Evolutionary conservation across 805 yeast genomes (phyloP).

Genomic region (Sugiyamaella smithiae): DNA sequence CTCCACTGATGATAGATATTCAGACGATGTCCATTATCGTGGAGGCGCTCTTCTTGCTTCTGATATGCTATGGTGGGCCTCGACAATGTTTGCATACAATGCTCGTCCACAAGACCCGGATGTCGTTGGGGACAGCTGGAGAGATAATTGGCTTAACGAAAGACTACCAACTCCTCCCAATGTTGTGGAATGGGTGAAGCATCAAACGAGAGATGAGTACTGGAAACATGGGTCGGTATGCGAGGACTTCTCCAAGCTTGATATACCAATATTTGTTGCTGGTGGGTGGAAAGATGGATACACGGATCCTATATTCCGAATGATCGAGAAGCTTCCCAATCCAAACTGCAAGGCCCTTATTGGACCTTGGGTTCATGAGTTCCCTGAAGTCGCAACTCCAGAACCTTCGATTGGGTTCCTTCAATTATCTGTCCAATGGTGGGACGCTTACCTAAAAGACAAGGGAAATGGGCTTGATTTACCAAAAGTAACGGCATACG

Average conservation of each 20-base stretch:
- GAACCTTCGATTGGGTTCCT: conserved; percentile 45
- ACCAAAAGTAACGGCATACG: conserved; percentile 41
- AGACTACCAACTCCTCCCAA: conserved; percentile 34
- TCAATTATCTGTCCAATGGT: conserved; percentile 43
- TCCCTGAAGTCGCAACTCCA: conserved; percentile 48
- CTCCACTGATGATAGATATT: conserved; percentile 48
- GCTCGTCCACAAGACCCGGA: conserved; percentile 48
- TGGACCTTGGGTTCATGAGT: conserved; percentile 52
- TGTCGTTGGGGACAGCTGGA: conserved; percentile 42
- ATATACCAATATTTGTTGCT: conserved; percentile 46
- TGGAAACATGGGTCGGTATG: conserved; percentile 50
- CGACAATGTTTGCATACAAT: conserved; percentile 44
- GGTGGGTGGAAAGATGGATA: conserved; percentile 47
- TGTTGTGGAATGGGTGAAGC: conserved; percentile 43
- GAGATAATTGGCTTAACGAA: conserved; percentile 37
- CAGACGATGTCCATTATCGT: conserved; percentile 50
- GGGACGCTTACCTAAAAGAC: conserved; percentile 38
- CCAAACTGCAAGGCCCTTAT: conserved; percentile 34
- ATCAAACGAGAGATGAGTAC: conserved; percentile 45
- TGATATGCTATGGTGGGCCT: conserved; percentile 52
- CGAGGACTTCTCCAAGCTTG: conserved; percentile 40
- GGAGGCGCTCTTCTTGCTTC: conserved; percentile 46
- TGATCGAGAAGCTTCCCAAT: conserved; percentile 42
- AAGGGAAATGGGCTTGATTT: conserved; percentile 24
- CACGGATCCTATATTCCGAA: conserved; percentile 44